A percentile compares a stretch with the other conserved stretches of the same genome.
phyloP scores from a whole-genome alignment of 1,284 basidiomycete species.

The Ustilago esculenta region DNA sequence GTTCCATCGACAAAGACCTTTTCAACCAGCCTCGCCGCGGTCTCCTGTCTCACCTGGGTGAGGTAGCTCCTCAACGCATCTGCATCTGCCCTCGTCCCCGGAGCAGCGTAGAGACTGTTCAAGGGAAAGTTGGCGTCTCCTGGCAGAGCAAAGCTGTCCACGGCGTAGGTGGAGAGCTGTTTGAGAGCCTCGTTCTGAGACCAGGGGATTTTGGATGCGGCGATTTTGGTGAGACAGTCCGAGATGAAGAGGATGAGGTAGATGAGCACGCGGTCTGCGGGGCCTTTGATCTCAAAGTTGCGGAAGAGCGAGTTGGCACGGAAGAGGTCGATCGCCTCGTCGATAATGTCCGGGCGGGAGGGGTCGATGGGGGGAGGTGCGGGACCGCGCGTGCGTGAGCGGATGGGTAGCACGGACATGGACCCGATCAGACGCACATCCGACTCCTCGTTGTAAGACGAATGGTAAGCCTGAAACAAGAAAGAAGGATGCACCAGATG shows the following conservation, averaged over 20 bases:
- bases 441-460: slow-evolving; percentile 86
- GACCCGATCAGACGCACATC: slow-evolving; percentile 88
- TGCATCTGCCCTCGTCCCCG: slow-evolving; percentile 82
- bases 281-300: slow-evolving; percentile 99
- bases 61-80: slow-evolving; percentile 91
- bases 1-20: slow-evolving; percentile 85
- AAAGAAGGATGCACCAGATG: too few species aligned
- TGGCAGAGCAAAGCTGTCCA: slow-evolving; percentile 89
- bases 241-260: slow-evolving; percentile 98
- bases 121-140: slow-evolving; percentile 95
- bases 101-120: slow-evolving; percentile 88
- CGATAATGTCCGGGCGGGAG: slow-evolving; percentile 85
- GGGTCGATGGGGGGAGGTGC: slow-evolving; percentile 82
- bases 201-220: slow-evolving; percentile 58
- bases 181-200: slow-evolving; percentile 82
- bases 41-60: slow-evolving; percentile 89
- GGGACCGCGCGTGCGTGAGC: slow-evolving; percentile 88
- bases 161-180: slow-evolving; percentile 83
- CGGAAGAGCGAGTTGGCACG: slow-evolving; percentile 98
- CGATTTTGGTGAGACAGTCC: slow-evolving; percentile 81
- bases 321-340: slow-evolving; percentile 96
- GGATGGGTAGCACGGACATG: slow-evolving; percentile 88
- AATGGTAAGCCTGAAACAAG: slow-evolving; percentile 76
- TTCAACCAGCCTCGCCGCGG: slow-evolving; percentile 85
- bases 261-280: slow-evolving; percentile 94